Evolutionary conservation across 2,329 filamentous ascomycete species (phyloP), one percentile per base, ranked within the genome.

Genomic region (Orbilia blumenaviensis): DNA sequence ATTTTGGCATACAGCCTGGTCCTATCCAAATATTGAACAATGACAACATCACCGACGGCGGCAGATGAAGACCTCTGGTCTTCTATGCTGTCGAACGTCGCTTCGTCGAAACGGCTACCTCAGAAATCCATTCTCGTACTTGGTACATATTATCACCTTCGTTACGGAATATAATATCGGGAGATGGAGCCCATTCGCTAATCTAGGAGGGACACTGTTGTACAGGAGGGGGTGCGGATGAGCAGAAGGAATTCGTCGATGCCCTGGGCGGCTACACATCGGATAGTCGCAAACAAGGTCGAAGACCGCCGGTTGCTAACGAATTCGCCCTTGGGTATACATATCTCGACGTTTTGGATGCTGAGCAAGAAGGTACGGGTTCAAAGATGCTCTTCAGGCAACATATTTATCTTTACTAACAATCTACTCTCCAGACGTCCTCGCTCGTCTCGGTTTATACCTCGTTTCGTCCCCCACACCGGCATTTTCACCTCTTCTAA

Each of bases 241-340:
- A 77, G 12, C 80, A 81, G 68, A 81, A 80, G 66, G 80, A 81
- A 58, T 81, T 81, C 74, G 78, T 81, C 14, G 80, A 85, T 66
- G 83, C 84, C 5, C 81, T 85, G 7, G 79, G 79, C 18, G 77
- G 73, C 54, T 76, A 74, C 23, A 56, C n/a, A 73, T 79, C 41
- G 32, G 73, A 61, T 78, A 82, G 60, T 79, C 81, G 78, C 85
- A 86, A 85, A 80, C 86, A 86, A 82, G 86, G 85, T 81, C 79
- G 90, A 82, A 87, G 88, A 77, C 91, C 92, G 1, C 92, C 93
- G 21, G 88, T 97, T 81, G 94, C 94, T 66, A 97, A 97, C 82
- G 91, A 91, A 81, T 97, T 96, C 83, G 94, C 94, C 9, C 85
- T 97, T 74, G 94, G 94, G 61, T 97, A 97, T 82, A 97, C 94